Conservation (phyloP, 768 basidiomycete genomes). For the Termitomyces sp. region DNA sequence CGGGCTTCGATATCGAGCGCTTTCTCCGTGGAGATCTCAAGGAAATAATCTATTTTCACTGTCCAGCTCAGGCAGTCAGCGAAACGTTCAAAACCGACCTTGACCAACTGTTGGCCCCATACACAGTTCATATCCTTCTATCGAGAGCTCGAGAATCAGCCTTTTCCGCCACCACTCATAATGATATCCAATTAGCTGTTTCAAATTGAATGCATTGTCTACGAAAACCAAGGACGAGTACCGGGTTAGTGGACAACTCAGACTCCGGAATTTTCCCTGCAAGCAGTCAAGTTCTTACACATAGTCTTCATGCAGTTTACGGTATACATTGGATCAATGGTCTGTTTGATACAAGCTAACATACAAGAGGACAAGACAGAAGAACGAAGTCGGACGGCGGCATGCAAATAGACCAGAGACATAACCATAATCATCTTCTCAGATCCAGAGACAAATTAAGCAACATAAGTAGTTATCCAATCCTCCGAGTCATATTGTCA, state of each 20-base stretch:
- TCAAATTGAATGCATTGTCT: background rate
- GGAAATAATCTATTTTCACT: slow-evolving; percentile 5
- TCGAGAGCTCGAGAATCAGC: background rate
- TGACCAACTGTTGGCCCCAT: background rate
- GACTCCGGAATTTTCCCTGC: background rate
- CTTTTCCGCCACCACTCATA: background rate
- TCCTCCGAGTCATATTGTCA: slow-evolving; percentile 18
- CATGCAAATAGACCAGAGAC: slow-evolving; percentile 2
- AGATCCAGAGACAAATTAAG: background rate
- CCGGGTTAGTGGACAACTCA: background rate
- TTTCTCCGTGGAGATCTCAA: slow-evolving; percentile 3
- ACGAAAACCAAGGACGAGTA: background rate
- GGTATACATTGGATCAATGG: slow-evolving; percentile 4
- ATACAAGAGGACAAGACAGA: background rate
- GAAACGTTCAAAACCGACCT: slow-evolving; percentile 7
- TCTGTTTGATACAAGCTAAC: slow-evolving; percentile 8
- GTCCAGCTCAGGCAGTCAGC: background rate
- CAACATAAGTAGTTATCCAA: slow-evolving; percentile 1
- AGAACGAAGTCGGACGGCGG: slow-evolving; percentile 8
- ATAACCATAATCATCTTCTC: slow-evolving; percentile 1
- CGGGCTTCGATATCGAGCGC: slow-evolving; percentile 2
- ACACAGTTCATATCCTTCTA: slow-evolving; percentile 2
- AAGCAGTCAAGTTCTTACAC: background rate
- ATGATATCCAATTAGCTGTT: background rate
- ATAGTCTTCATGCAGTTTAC: slow-evolving; percentile 1